Evolutionary conservation across 306 rosid genomes (phyloP).

Genomic region (Herpetospermum pedunculosum): DNA sequence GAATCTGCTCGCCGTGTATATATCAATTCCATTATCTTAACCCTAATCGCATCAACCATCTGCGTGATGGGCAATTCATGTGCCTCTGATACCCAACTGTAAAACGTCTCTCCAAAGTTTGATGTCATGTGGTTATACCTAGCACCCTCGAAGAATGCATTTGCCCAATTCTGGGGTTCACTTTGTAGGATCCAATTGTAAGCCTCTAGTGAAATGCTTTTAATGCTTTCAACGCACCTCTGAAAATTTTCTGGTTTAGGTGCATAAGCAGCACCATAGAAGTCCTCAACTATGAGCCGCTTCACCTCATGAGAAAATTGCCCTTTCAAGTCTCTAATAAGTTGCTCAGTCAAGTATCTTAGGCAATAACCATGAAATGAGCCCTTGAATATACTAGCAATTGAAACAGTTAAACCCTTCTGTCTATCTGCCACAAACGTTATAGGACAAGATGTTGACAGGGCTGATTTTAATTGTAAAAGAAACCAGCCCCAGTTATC

Average conservation of each 20-base stretch:
- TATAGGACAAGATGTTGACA: conserved; percentile 54
- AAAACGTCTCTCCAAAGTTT: conserved; percentile 86
- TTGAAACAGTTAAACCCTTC: conserved; percentile 67
- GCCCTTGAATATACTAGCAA: conserved; percentile 55
- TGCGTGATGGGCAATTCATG: conserved; percentile 90
- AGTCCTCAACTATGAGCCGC: conserved; percentile 79
- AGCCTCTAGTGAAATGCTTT: conserved; percentile 67
- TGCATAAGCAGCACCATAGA: conserved; percentile 77
- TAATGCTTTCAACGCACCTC: conserved; percentile 58
- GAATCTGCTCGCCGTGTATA: conserved; percentile 46
- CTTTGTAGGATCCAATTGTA: conserved; percentile 73
- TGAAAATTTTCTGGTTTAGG: conserved; percentile 56
- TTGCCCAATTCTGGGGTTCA: conserved; percentile 82
- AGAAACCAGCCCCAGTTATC: conserved; percentile 95
- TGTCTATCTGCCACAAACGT: conserved; percentile 90
- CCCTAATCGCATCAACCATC: conserved; percentile 79
- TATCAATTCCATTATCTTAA: conserved; percentile 74
- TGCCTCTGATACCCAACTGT: conserved; percentile 81
- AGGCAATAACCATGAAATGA: conserved; percentile 83
- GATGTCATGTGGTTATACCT: conserved; percentile 85
- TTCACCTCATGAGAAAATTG: conserved; percentile 94
- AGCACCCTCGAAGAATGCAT: conserved; percentile 76
- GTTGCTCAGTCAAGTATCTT: conserved; percentile 73
- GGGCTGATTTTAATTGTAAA: conserved; percentile 64
- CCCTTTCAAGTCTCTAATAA: conserved; percentile 76